Evolutionary conservation across 305 asterid species (phyloP), one percentile per base, ranked within the genome.

Genomic region (Caryopteris hybrid): DNA sequence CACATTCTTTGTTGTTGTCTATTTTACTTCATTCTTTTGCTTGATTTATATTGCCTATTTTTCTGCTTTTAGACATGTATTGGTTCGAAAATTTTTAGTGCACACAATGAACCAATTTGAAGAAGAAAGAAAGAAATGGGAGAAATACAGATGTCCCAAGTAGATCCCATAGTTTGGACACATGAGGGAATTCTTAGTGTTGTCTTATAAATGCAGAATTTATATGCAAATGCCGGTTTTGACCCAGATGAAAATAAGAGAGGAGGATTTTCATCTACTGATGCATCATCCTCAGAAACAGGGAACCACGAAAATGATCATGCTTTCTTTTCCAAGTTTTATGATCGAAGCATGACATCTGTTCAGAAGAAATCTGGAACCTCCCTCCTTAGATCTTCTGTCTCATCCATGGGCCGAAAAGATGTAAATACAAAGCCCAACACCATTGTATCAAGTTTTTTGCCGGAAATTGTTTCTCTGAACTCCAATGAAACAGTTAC

Each of bases 311-410:
- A 48, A 72, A 76, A 53, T 66, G 81, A 76, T 63, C 62, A 66
- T 53, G 66, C 58, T 51, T 68, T 78, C 21, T 54, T 29, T 53
- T 59, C 84, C 53, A 85, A 76, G 69, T 51, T 81, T 70, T 73
- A 81, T 5, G 87, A 76, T 74, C 88, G 89, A 78, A 89, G 89
- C 81, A 75, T 78, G 87, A 83, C 90, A 53, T 79, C 83, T 64
- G 83, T 79, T 68, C 63, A 83, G 78, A 80, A 71, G 76, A 84
- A 74, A 71, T 56, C 86, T 33, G 71, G 42, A 27, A 61, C 65
- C 0, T 79, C 85, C 7, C 65, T 64, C 31, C 67, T 72, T 14
- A 74, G 74, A 72, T 68, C 90, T 64, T 79, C 86, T 61, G 68
- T 82, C 62, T 76, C 90, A 41, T 76, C 84, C 22, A 66, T 57